Percentiles rank a stretch among this genome's conserved stretches.
Conservation (phyloP, 2,329 filamentous ascomycete genomes). For the Aspergillus pseudoviridinutans region DNA sequence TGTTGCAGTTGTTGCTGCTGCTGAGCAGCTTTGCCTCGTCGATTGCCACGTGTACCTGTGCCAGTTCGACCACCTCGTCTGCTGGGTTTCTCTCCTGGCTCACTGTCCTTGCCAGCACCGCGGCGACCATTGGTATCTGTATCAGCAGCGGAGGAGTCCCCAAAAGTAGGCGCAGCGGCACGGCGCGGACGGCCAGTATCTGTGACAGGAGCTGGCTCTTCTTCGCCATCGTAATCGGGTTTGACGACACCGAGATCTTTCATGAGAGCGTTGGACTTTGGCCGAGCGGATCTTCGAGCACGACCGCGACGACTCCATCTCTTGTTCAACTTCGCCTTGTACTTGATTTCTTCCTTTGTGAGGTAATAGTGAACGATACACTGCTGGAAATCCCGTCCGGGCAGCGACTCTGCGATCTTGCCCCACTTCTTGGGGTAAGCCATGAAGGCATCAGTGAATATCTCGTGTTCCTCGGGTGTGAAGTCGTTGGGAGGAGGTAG, state of each 20-base stretch:
- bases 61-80: constrained; percentile 33
- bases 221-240: constrained; percentile 43
- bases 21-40: constrained; percentile 29
- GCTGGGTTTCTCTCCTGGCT: constrained; percentile 33
- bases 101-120: constrained; percentile 30
- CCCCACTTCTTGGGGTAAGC: constrained; percentile 49
- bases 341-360: constrained; percentile 48
- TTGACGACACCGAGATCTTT: constrained; percentile 43
- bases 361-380: constrained; percentile 51
- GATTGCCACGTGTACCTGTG: constrained; percentile 31
- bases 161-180: constrained; percentile 49
- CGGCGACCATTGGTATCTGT: constrained; percentile 33
- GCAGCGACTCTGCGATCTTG: constrained; percentile 46
- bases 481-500: constrained; percentile 46
- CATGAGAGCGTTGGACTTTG: constrained; percentile 48
- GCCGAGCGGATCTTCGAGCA: constrained; percentile 34
- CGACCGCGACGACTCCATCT: constrained; percentile 42
- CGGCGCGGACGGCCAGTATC: constrained; percentile 48
- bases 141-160: constrained; percentile 32
- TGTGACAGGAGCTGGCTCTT: constrained; percentile 43
- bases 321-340: constrained; percentile 48
- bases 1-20: constrained; percentile 14
- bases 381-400: constrained; percentile 45
- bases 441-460: constrained; percentile 47
- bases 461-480: constrained; percentile 43